A percentile compares a stretch with the other conserved stretches of the same genome.
These are phyloP conservation scores for Aspergillus bombycis DNA, from an alignment of 2,329 filamentous ascomycete genomes.

Conservation along the genomic window DNA sequence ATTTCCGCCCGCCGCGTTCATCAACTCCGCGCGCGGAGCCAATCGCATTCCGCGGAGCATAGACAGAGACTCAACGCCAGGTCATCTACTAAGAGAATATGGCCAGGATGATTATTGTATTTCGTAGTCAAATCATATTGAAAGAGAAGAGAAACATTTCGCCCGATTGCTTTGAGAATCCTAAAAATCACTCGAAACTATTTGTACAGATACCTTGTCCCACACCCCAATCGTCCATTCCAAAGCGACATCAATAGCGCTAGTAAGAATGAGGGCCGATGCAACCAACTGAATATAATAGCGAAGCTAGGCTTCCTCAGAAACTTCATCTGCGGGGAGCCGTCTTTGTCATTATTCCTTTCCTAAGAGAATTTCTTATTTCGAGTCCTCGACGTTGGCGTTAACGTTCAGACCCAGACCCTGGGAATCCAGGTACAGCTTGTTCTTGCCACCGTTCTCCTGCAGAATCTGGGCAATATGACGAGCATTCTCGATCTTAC, in stretches of 20 bases:
- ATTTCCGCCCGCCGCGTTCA: slow-evolving; percentile 35
- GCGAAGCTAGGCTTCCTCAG: slow-evolving; percentile 1
- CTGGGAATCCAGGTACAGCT: slow-evolving; percentile 88
- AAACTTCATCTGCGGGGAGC: neutral
- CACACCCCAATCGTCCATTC: slow-evolving; percentile 21
- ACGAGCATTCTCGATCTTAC: slow-evolving; percentile 96
- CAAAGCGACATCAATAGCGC: slow-evolving; percentile 27
- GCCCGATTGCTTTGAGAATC: slow-evolving; percentile 31
- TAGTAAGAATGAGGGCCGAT: slow-evolving; percentile 14
- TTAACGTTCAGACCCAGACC: slow-evolving; percentile 88
- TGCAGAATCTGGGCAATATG: slow-evolving; percentile 86
- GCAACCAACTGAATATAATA: slow-evolving; percentile 11
- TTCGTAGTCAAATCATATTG: neutral
- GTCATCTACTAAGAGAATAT: neutral
- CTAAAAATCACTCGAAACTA: slow-evolving; percentile 32
- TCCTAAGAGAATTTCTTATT: slow-evolving; percentile 30
- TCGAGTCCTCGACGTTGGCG: slow-evolving; percentile 33
- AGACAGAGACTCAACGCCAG: neutral
- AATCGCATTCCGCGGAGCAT: slow-evolving; percentile 1
- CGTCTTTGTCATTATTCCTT: slow-evolving; percentile 1
- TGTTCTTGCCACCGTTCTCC: slow-evolving; percentile 84
- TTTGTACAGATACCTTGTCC: slow-evolving; percentile 39
- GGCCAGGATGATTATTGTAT: slow-evolving; percentile 19
- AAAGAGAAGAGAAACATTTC: slow-evolving; percentile 40
- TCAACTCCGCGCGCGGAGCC: slow-evolving; percentile 27